Evolutionary conservation across 352 stramenopile species (phyloP).

Genomic region (Phytophthora hybrid): DNA sequence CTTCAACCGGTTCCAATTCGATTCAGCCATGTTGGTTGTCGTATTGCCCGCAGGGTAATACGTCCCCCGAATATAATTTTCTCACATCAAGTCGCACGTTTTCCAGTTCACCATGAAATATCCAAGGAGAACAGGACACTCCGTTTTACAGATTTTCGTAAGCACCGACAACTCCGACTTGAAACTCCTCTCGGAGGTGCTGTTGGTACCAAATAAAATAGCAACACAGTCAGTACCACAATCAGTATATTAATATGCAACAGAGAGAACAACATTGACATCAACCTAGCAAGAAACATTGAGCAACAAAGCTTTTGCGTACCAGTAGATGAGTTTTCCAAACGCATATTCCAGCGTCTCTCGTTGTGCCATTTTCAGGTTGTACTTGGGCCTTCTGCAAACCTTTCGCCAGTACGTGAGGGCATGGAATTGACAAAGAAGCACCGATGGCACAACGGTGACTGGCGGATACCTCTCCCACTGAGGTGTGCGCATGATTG

Average conservation of each 20-base stretch:
- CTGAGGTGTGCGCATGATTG: too few species aligned
- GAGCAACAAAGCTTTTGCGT: neutral
- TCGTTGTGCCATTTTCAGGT: conserved; percentile 19
- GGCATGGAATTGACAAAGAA: conserved; percentile 20
- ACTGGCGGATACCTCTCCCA: too few species aligned
- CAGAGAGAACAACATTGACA: neutral
- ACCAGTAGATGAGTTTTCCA: conserved; percentile 14
- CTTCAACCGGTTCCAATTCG: conserved; percentile 38
- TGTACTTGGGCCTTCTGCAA: conserved; percentile 3
- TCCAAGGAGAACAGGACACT: neutral
- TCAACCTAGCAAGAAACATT: conserved; percentile 6
- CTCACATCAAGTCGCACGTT: conserved; percentile 25
- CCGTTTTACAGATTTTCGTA: neutral
- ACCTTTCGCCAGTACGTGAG: conserved; percentile 18
- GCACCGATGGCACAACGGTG: too few species aligned
- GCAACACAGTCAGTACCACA: conserved; percentile 1
- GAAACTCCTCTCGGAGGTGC: neutral
- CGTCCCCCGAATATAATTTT: conserved; percentile 6
- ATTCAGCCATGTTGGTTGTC: conserved; percentile 34
- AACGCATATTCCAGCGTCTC: conserved; percentile 12
- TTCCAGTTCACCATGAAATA: conserved; percentile 27
- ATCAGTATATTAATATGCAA: neutral
- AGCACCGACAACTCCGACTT: neutral
- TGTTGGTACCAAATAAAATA: neutral
- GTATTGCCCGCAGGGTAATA: conserved; percentile 31